Evolutionary conservation across 768 basidiomycete genomes (phyloP).

Genomic region (Chiua virens): DNA sequence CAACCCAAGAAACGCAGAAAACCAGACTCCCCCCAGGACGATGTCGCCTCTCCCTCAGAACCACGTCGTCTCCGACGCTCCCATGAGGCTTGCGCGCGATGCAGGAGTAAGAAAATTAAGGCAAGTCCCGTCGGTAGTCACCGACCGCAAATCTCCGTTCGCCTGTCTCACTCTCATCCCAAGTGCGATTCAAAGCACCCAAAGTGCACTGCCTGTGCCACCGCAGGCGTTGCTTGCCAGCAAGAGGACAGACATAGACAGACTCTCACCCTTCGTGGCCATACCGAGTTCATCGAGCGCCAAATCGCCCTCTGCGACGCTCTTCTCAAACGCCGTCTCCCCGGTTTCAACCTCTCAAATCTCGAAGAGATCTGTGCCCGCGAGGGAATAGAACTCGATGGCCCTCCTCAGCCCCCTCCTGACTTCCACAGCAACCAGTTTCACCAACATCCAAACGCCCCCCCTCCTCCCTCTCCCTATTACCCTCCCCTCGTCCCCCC

Average conservation of each 20-base stretch:
- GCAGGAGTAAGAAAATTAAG: conserved; percentile 97
- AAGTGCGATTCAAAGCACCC: conserved; percentile 95
- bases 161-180: conserved; percentile 38
- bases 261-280: conserved; percentile 81
- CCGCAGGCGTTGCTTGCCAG: conserved; percentile 76
- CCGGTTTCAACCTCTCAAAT: conserved; percentile 63
- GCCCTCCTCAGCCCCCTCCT: conserved; percentile 21
- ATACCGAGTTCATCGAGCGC: conserved; percentile 79
- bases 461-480: conserved; percentile 32
- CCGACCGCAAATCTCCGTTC: conserved; percentile 83
- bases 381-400: conserved; percentile 61
- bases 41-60: conserved; percentile 58
- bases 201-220: conserved; percentile 80
- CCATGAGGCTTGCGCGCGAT: conserved; percentile 90
- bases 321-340: conserved; percentile 71
- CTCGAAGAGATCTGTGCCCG: conserved; percentile 64
- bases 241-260: conserved; percentile 89
- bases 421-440: conserved; percentile 38
- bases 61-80: conserved; percentile 82
- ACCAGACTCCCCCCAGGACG: conserved; percentile 54
- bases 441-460: conserved; percentile 21
- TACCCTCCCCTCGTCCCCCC: conserved; percentile 40
- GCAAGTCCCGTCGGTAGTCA: conserved; percentile 64
- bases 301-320: conserved; percentile 78
- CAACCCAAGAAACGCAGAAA: conserved; percentile 60